phyloP scores from a whole-genome alignment of 495 filamentous ascomycete species.

The Aspergillus leporis region DNA sequence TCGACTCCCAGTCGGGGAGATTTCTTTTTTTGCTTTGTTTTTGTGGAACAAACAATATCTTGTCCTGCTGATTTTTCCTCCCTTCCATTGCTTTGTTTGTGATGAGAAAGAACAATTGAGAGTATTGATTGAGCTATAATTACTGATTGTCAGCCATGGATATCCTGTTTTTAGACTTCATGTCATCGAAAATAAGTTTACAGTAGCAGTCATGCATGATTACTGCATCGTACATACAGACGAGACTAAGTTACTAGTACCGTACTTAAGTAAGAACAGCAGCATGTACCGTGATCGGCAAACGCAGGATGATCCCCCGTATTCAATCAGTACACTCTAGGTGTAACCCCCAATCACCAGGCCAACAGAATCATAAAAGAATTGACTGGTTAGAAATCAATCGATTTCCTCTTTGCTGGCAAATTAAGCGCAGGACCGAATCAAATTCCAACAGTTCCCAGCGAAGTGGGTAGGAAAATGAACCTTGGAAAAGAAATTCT shows the following conservation, averaged over 20 bases:
- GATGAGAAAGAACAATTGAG: neutral
- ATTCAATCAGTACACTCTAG: neutral
- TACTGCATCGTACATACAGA: slow-evolving; percentile 1
- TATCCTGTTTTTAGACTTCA: neutral
- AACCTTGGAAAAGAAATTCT: neutral
- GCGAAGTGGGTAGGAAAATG: neutral
- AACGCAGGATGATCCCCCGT: neutral
- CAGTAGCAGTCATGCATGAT: neutral
- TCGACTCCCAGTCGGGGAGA: slow-evolving; percentile 28
- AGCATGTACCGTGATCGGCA: neutral
- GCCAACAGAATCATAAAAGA: neutral
- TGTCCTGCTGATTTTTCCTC: neutral
- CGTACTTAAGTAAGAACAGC: too few relatives aligned
- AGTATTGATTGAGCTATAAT: neutral
- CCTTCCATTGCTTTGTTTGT: neutral
- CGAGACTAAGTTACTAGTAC: neutral
- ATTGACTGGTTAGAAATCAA: neutral
- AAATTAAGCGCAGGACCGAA: neutral
- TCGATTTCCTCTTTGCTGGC: neutral
- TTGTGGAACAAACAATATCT: too few relatives aligned
- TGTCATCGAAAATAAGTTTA: neutral
- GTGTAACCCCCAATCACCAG: neutral
- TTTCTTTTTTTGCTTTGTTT: too few relatives aligned
- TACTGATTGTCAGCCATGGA: neutral
- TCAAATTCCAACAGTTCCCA: neutral